Base-by-base conservation (phyloP, 1,284 basidiomycete genomes). In the Melampsora allii-populina region DNA sequence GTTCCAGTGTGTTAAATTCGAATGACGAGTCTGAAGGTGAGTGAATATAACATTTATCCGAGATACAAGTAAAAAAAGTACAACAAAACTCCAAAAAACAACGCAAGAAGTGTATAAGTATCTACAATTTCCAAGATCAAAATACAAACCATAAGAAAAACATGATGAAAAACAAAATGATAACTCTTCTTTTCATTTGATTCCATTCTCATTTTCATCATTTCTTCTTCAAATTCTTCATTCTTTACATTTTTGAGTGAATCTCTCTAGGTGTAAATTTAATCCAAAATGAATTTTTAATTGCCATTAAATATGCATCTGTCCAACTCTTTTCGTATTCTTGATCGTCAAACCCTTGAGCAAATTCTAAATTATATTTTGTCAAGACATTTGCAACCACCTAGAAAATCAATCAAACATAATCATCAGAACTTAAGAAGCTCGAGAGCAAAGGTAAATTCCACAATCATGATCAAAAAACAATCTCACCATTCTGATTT, bases 381-480 rank as follows among this genome's bases (percentile, higher is more conserved):
- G 66, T 67, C 24, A 67, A 27, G 29, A 67, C 36, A 17, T 48
- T 58, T 24, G 66, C 66, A 39, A 67, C 66, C n/a, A 67, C 66
- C 66, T 67, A 56, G 9, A 39, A 53, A 59, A 21, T 17, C 12
- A 42, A 42, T 14, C 10, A 42, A 42, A 42, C 9, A 42, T 14
- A 14, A 56, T 3, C 9, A 42, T 42, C 39, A 42, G 39, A 14
- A 14, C 4, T 42, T 42, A 1, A 42, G 12, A 46, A 48, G 56
- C 9, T 14, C 17, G 21, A 56, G 27, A 12, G 65, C 27, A 33
- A 46, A 10, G 27, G 7, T 7, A 36, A 45, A 42, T 14, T 12
- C 76, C 7, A 77, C 77, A 74, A 79, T 78, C 6, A 76, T 77
- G 10, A 42, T 42, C 39, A 42, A 14, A 42, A 27, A 39, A n/a